These are phyloP conservation scores for Scytalidium sp. DNA, from an alignment of 2,329 filamentous ascomycete species.

Conservation along the genomic window DNA sequence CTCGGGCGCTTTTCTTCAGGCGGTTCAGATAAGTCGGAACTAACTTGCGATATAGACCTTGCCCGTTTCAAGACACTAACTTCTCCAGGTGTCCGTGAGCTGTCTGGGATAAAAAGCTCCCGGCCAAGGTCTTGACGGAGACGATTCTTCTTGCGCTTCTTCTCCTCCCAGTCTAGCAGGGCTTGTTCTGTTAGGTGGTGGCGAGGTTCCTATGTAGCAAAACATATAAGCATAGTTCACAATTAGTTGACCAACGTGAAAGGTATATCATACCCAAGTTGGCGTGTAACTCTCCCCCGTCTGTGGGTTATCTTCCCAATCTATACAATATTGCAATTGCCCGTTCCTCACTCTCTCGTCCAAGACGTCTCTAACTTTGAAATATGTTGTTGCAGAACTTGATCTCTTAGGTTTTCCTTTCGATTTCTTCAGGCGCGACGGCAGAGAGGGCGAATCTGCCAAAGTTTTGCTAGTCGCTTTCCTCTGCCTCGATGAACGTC, in stretches of 20 bases:
- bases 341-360: slow-evolving; percentile 11
- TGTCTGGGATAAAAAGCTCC: background rate
- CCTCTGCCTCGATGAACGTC: background rate
- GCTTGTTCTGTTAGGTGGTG: background rate
- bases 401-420: background rate
- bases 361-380: slow-evolving; percentile 8
- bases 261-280: slow-evolving; percentile 45
- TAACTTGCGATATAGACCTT: background rate
- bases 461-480: background rate
- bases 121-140: background rate
- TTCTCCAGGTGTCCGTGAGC: background rate
- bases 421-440: background rate
- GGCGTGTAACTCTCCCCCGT: slow-evolving; percentile 46
- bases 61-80: background rate
- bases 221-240: slow-evolving; percentile 1
- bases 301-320: slow-evolving; percentile 52
- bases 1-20: background rate
- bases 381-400: background rate
- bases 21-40: background rate
- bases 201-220: slow-evolving; percentile 19
- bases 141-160: background rate
- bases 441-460: background rate
- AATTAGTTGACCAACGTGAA: background rate
- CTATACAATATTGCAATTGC: slow-evolving; percentile 44
- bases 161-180: slow-evolving; percentile 6